These are phyloP conservation scores for Mortierella claussenii DNA, from an alignment of 192 early-diverging fungal species.

Conservation along the genomic window DNA sequence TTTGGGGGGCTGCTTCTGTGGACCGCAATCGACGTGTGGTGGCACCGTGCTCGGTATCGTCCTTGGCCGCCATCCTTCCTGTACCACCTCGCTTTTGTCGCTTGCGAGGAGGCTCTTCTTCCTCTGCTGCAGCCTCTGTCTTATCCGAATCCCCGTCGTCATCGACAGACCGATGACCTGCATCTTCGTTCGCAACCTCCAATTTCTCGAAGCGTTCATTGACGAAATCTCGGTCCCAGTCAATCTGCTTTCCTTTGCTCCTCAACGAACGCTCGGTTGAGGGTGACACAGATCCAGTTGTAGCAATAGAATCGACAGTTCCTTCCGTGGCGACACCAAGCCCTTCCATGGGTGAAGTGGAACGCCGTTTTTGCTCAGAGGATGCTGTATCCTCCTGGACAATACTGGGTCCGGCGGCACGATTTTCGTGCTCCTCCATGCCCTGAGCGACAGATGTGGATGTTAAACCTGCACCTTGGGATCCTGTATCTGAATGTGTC, in stretches of 20 bases:
- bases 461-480: background rate
- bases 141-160: background rate
- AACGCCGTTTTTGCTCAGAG: too few species aligned
- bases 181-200: background rate
- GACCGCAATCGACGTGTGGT: constrained; percentile 28
- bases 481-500: background rate
- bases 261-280: background rate
- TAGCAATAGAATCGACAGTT: background rate
- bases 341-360: background rate
- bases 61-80: background rate
- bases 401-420: background rate
- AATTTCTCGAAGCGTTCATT: background rate
- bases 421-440: background rate
- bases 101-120: constrained; percentile 25
- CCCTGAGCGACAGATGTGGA: background rate
- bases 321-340: background rate
- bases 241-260: background rate
- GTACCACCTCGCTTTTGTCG: constrained; percentile 2
- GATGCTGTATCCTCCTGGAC: background rate
- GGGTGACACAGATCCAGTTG: background rate
- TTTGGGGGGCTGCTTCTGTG: constrained; percentile 1
- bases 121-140: background rate
- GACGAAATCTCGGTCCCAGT: background rate
- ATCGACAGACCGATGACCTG: background rate
- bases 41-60: constrained; percentile 2